Conservation (phyloP, 2,329 filamentous ascomycete species). For the Colletotrichum orchidophilum region DNA sequence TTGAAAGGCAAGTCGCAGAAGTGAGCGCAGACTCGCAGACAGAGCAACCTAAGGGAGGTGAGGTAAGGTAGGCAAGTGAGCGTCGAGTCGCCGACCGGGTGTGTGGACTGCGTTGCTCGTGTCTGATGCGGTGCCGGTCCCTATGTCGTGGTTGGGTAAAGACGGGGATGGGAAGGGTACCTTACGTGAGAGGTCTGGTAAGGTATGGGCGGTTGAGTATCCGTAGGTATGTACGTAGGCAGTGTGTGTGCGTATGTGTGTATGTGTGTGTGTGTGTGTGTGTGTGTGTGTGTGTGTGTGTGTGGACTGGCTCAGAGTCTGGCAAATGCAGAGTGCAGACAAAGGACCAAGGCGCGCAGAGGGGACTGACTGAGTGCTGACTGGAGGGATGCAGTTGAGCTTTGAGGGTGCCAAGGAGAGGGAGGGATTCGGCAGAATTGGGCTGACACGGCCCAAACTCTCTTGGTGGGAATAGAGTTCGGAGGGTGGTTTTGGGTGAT, state of each 20-base stretch:
- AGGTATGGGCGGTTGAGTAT: not conserved
- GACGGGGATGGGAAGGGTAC: not conserved
- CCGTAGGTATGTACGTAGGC: not conserved
- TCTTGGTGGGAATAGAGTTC: conserved; percentile 29
- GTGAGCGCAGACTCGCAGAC: conserved; percentile 5
- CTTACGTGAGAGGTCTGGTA: not conserved
- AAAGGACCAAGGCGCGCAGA: conserved; percentile 9
- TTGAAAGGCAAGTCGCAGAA: conserved; percentile 14
- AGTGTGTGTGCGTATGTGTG: not conserved
- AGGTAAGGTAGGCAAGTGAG: not conserved
- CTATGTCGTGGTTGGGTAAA: not conserved
- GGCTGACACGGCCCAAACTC: conserved; percentile 34
- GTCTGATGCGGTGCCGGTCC: conserved; percentile 13
- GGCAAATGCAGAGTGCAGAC: conserved; percentile 2
- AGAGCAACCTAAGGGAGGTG: not conserved
- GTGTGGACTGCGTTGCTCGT: conserved; percentile 1
- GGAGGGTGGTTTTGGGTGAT: not conserved
- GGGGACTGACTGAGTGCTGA: not conserved
- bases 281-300: not conserved
- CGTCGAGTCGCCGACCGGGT: not conserved
- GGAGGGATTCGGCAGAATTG: conserved; percentile 27
- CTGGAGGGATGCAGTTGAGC: conserved; percentile 12
- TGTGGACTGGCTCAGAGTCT: conserved; percentile 11
- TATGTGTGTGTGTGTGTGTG: not conserved
- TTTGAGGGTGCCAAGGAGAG: conserved; percentile 21